phyloP scores from a whole-genome alignment of 2,329 filamentous ascomycete genomes.

The Coniella lustricola region DNA sequence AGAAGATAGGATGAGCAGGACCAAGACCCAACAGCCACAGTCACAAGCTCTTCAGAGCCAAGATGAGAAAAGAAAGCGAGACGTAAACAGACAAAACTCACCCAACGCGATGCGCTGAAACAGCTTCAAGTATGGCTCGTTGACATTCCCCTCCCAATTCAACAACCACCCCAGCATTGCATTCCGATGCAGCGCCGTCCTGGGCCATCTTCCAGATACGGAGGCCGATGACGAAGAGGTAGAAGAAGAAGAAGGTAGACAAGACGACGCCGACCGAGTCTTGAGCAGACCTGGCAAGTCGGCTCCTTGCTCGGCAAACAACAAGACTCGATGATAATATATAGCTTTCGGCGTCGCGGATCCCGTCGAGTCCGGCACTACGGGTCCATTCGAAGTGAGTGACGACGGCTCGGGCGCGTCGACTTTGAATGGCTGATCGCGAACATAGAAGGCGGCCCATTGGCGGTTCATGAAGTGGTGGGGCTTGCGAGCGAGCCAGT shows the following conservation, averaged over 20 bases:
- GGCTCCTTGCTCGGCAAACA: conserved; percentile 49
- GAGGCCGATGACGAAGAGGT: too few species aligned
- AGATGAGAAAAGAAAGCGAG: too few species aligned
- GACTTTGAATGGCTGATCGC: conserved; percentile 31
- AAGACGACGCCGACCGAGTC: not conserved
- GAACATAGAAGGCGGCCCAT: conserved; percentile 43
- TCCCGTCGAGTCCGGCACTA: too few species aligned
- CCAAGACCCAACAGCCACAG: too few species aligned
- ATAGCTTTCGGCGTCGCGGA: conserved; percentile 24
- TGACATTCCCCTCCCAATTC: conserved; percentile 34
- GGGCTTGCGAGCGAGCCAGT: conserved; percentile 32
- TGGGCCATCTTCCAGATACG: conserved; percentile 3
- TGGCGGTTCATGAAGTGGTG: conserved; percentile 40
- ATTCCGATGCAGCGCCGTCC: conserved; percentile 1
- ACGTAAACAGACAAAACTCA: conserved; percentile 23
- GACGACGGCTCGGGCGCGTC: conserved; percentile 26
- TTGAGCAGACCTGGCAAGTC: conserved; percentile 27
- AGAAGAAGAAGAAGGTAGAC: too few species aligned
- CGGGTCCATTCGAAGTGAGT: too few species aligned
- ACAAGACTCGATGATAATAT: conserved; percentile 37
- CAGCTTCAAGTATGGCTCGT: conserved; percentile 45
- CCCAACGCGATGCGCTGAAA: conserved; percentile 52
- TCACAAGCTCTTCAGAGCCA: too few species aligned
- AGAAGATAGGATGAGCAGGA: too few species aligned
- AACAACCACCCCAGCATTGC: conserved; percentile 48